Evolutionary conservation across 2,329 filamentous ascomycete species (phyloP).

Genomic region (Penicillium sp.): DNA sequence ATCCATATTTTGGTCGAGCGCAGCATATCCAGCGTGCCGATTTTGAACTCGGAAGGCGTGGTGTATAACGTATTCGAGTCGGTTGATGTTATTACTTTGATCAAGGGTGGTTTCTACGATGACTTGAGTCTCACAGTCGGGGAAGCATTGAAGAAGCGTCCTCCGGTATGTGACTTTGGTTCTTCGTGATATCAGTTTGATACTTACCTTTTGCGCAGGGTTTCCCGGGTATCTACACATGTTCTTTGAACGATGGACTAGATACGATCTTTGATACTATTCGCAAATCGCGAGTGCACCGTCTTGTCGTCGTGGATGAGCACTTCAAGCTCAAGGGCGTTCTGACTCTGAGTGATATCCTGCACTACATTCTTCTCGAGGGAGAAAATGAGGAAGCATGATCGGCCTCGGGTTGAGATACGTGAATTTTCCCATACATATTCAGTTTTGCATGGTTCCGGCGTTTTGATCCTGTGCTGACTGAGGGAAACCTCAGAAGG

Average conservation of each 20-base stretch:
- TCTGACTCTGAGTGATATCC: constrained; percentile 90
- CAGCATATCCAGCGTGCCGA: constrained; percentile 92
- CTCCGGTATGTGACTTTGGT: constrained; percentile 57
- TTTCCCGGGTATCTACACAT: constrained; percentile 95
- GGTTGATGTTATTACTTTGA: constrained; percentile 92
- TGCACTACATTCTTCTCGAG: constrained; percentile 86
- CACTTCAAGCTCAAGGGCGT: constrained; percentile 81
- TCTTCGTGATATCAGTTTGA: neutral
- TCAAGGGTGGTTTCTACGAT: constrained; percentile 90
- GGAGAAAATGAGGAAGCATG: constrained; percentile 62
- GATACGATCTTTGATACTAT: constrained; percentile 97
- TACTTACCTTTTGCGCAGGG: constrained; percentile 51
- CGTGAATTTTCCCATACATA: constrained; percentile 21
- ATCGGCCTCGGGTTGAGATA: constrained; percentile 9
- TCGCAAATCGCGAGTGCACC: constrained; percentile 88
- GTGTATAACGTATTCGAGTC: constrained; percentile 97
- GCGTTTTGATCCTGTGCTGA: constrained; percentile 27
- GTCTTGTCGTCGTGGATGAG: constrained; percentile 89
- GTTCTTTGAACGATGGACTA: constrained; percentile 82
- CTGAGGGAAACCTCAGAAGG: neutral
- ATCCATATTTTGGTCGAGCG: constrained; percentile 89
- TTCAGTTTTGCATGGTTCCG: constrained; percentile 32
- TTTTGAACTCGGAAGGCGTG: constrained; percentile 73
- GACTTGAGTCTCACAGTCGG: constrained; percentile 83
- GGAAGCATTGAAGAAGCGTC: constrained; percentile 80